A percentile compares a stretch with the other conserved stretches of the same genome.
phyloP scores from a whole-genome alignment of 163 green algal species.

The Chlamydomonas reinhardtii region DNA sequence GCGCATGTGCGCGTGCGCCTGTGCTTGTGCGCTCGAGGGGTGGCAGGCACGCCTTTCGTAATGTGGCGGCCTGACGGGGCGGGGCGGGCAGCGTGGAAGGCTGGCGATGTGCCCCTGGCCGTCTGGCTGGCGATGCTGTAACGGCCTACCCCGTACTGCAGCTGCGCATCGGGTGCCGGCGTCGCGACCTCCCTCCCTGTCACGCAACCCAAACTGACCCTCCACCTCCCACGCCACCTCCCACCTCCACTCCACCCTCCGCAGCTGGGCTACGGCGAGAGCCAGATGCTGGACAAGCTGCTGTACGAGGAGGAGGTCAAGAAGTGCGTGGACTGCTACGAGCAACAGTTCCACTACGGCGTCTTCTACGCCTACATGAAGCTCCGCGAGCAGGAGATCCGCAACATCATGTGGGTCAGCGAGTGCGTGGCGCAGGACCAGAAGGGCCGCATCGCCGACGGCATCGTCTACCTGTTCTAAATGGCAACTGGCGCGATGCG shows the following conservation, averaged over 20 bases:
- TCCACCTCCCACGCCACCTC: neutral
- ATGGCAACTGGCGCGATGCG: too few species aligned
- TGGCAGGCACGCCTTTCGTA: too few species aligned
- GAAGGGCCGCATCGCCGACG: conserved; percentile 89
- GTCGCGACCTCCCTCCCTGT: too few species aligned
- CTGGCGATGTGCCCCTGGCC: neutral
- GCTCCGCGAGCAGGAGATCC: conserved; percentile 94
- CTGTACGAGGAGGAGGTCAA: conserved; percentile 98
- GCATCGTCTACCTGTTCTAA: conserved; percentile 77
- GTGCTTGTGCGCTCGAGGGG: too few species aligned
- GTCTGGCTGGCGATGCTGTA: neutral
- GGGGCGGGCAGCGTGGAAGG: neutral
- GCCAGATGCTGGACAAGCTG: conserved; percentile 97
- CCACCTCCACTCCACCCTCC: neutral
- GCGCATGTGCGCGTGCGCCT: neutral
- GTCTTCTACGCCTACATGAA: conserved; percentile 98
- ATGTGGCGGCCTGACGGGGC: too few species aligned
- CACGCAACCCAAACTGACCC: too few species aligned
- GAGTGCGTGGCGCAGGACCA: conserved; percentile 98
- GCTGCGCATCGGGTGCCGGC: too few species aligned
- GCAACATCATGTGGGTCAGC: conserved; percentile 99
- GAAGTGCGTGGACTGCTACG: conserved; percentile 85
- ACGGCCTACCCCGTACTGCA: neutral
- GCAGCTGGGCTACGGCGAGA: conserved; percentile 92
- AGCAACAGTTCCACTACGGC: conserved; percentile 98